Conservation (phyloP, 2,329 filamentous ascomycete species). For the Ascocoryne sarcoides region DNA sequence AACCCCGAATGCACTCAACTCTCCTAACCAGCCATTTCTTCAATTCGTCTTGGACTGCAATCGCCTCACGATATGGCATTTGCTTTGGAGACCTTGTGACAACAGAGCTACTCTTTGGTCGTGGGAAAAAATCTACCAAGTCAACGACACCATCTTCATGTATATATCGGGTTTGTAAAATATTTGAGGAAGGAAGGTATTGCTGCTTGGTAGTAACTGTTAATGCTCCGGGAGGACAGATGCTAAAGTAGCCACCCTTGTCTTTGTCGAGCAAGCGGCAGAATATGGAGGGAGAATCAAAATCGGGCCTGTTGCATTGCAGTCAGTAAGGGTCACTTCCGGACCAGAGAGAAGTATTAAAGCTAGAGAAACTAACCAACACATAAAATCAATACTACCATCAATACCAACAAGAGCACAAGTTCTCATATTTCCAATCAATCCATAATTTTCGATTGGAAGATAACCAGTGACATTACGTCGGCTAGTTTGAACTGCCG, state of each 20-base stretch:
- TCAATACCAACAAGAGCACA: conserved; percentile 68
- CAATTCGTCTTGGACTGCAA: conserved; percentile 48
- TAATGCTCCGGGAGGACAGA: conserved; percentile 44
- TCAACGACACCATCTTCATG: conserved; percentile 67
- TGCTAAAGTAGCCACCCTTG: conserved; percentile 66
- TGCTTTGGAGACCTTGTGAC: conserved; percentile 39
- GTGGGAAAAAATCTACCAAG: conserved; percentile 66
- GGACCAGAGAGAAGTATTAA: background rate
- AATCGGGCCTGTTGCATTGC: conserved; percentile 51
- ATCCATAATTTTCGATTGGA: conserved; percentile 65
- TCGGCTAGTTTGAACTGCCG: conserved; percentile 12
- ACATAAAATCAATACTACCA: conserved; percentile 70
- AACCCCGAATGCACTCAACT: conserved; percentile 63
- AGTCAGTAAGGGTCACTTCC: background rate
- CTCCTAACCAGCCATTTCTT: conserved; percentile 64
- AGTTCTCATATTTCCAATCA: conserved; percentile 75
- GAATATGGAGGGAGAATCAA: conserved; percentile 69
- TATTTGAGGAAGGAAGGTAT: conserved; percentile 66
- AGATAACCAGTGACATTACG: conserved; percentile 24
- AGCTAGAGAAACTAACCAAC: conserved; percentile 43
- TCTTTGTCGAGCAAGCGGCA: conserved; percentile 66
- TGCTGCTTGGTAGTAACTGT: conserved; percentile 66
- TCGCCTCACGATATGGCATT: conserved; percentile 45
- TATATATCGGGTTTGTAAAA: conserved; percentile 70
- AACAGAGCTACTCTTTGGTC: conserved; percentile 51